Conservation (phyloP, 805 yeast species). For the Hanseniaspora singularis region DNA sequence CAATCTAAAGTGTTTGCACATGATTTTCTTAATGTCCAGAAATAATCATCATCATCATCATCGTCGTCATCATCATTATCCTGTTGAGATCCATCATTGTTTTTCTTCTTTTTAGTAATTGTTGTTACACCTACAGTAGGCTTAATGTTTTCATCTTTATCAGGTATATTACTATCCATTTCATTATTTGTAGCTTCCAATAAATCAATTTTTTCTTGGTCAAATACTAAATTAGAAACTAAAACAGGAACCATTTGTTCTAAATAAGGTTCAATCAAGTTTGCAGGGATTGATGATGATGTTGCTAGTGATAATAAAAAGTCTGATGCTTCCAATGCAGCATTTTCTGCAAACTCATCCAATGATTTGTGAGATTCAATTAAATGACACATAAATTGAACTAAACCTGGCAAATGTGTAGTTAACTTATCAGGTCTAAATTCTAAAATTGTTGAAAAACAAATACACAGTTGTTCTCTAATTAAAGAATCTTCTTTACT, state of each 20-base stretch:
- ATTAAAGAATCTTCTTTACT: slow-evolving; percentile 38
- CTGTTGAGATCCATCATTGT: slow-evolving; percentile 26
- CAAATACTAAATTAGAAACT: slow-evolving; percentile 72
- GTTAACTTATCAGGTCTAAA: slow-evolving; percentile 66
- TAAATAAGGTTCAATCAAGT: slow-evolving; percentile 45
- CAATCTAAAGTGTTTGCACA: slow-evolving; percentile 87
- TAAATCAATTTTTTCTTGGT: slow-evolving; percentile 63
- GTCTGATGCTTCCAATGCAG: slow-evolving; percentile 87
- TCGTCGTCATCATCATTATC: slow-evolving; percentile 66
- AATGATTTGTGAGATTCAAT: slow-evolving; percentile 31
- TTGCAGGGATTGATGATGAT: slow-evolving; percentile 41
- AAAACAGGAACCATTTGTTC: slow-evolving; percentile 61
- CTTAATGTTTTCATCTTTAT: slow-evolving; percentile 73
- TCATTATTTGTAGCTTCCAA: slow-evolving; percentile 43
- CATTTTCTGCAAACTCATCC: slow-evolving; percentile 44
- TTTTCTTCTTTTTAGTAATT: slow-evolving; percentile 36
- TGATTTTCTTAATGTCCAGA: slow-evolving; percentile 89
- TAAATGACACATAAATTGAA: slow-evolving; percentile 70
- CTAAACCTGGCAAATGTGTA: slow-evolving; percentile 77
- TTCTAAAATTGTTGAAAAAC: slow-evolving; percentile 61
- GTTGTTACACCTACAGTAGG: slow-evolving; percentile 48
- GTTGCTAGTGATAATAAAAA: slow-evolving; percentile 68
- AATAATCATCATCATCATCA: slow-evolving; percentile 52
- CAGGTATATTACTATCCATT: slow-evolving; percentile 68
- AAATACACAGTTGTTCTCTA: slow-evolving; percentile 61